Conservation (phyloP, 1,139 yeast species). For the Yamadazyma epiphylla region DNA sequence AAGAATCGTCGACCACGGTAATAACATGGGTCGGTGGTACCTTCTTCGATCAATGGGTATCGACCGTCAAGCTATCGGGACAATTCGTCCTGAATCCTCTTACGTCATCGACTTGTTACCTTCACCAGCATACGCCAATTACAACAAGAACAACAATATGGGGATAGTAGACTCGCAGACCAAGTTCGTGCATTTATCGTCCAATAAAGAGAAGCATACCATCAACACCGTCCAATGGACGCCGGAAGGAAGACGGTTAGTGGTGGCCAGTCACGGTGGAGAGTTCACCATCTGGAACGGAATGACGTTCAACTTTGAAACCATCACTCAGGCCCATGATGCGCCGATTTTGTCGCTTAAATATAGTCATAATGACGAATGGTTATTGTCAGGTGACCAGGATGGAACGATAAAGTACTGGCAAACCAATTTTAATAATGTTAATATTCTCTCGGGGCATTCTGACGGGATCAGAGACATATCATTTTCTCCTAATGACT, state of each 20-base stretch:
- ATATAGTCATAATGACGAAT: conserved; percentile 89
- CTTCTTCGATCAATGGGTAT: conserved; percentile 56
- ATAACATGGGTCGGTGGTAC: conserved; percentile 73
- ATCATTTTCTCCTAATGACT: conserved; percentile 85
- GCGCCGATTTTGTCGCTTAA: conserved; percentile 75
- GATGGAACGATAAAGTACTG: conserved; percentile 90
- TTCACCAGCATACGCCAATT: conserved; percentile 53
- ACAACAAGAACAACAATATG: conserved; percentile 28
- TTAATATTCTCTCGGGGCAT: conserved; percentile 80
- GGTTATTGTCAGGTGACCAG: conserved; percentile 93
- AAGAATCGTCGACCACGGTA: conserved; percentile 86
- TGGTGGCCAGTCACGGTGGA: conserved; percentile 90
- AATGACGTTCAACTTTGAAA: conserved; percentile 89
- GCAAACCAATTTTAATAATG: conserved; percentile 98
- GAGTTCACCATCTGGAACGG: conserved; percentile 98
- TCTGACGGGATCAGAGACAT: conserved; percentile 79
- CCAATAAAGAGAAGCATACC: conserved; percentile 89
- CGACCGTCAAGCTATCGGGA: conserved; percentile 47
- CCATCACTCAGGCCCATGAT: conserved; percentile 98
- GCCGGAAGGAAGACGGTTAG: conserved; percentile 87
- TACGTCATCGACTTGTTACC: conserved; percentile 73
- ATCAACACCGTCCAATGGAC: conserved; percentile 93
- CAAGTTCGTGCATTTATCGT: conserved; percentile 85
- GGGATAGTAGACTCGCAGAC: conserved; percentile 62
- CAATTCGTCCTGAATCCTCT: conserved; percentile 73